Conservation (phyloP, 2,329 filamentous ascomycete genomes). For the Pestalotiopsis sp. region DNA sequence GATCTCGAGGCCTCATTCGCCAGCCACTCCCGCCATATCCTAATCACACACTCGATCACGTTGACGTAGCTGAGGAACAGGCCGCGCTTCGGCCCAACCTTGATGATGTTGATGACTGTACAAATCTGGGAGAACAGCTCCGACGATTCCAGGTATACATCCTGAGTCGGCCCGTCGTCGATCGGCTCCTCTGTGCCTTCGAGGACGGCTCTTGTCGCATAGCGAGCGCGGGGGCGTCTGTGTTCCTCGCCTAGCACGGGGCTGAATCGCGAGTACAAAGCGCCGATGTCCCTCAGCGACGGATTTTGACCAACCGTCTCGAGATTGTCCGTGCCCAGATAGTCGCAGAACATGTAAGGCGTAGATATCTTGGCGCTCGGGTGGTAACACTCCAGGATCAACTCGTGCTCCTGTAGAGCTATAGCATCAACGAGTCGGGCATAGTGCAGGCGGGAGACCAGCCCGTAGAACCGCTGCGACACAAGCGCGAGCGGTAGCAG, state of each 20-base stretch:
- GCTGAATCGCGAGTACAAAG: slow-evolving; percentile 71
- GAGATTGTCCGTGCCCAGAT: slow-evolving; percentile 66
- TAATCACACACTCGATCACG: slow-evolving; percentile 68
- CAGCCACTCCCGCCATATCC: slow-evolving; percentile 76
- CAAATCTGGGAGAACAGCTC: slow-evolving; percentile 78
- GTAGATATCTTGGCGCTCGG: slow-evolving; percentile 70
- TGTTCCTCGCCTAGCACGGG: slow-evolving; percentile 60
- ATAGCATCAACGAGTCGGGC: slow-evolving; percentile 63
- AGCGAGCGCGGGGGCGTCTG: slow-evolving; percentile 21
- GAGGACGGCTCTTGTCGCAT: slow-evolving; percentile 22
- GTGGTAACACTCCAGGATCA: slow-evolving; percentile 80
- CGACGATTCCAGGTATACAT: slow-evolving; percentile 66
- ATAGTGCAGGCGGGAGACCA: slow-evolving; percentile 66
- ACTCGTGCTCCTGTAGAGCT: slow-evolving; percentile 60
- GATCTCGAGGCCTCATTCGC: slow-evolving; percentile 30
- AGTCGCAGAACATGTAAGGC: slow-evolving; percentile 68
- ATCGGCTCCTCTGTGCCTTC: slow-evolving; percentile 24
- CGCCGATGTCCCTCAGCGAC: slow-evolving; percentile 44
- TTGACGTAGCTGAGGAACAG: slow-evolving; percentile 67
- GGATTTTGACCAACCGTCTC: slow-evolving; percentile 38
- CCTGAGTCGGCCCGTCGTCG: slow-evolving; percentile 55
- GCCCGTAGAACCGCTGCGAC: slow-evolving; percentile 64
- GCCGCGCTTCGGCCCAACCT: slow-evolving; percentile 61
- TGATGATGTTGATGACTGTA: slow-evolving; percentile 68
- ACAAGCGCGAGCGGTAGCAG: slow-evolving; percentile 60